Evolutionary conservation across 1,139 yeast genomes (phyloP).

Genomic region (Chernovozyma aurita): DNA sequence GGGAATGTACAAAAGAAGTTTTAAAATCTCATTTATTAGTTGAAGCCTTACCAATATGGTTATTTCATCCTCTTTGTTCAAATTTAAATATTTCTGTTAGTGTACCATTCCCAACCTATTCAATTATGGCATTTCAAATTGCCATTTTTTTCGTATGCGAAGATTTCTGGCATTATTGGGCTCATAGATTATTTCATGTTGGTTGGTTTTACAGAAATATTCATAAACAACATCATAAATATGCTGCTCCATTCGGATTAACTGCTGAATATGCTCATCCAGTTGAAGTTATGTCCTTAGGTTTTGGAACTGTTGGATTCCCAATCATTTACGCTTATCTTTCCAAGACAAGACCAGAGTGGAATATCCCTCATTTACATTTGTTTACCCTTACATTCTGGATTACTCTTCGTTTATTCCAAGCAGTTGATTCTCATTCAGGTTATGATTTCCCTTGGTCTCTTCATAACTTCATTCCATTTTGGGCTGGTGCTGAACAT

Average conservation of each 20-base stretch:
- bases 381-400: slow-evolving; percentile 41
- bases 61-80: slow-evolving; percentile 43
- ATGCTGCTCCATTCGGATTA: slow-evolving; percentile 48
- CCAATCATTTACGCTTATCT: slow-evolving; percentile 37
- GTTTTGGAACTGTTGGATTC: slow-evolving; percentile 46
- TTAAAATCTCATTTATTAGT: slow-evolving; percentile 41
- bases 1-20: slow-evolving; percentile 46
- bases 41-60: slow-evolving; percentile 47
- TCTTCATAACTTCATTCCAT: slow-evolving; percentile 40
- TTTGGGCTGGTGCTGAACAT: slow-evolving; percentile 51
- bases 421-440: slow-evolving; percentile 46
- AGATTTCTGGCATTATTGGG: slow-evolving; percentile 48
- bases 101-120: slow-evolving; percentile 38
- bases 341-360: slow-evolving; percentile 17
- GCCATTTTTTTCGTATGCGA: slow-evolving; percentile 39
- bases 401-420: slow-evolving; percentile 42
- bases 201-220: slow-evolving; percentile 46
- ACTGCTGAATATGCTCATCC: slow-evolving; percentile 50
- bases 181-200: slow-evolving; percentile 41
- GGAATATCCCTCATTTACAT: slow-evolving; percentile 22
- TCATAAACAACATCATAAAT: slow-evolving; percentile 47
- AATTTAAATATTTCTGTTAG: slow-evolving; percentile 32
- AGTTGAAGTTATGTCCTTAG: slow-evolving; percentile 41
- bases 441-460: slow-evolving; percentile 50
- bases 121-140: slow-evolving; percentile 28